These are phyloP conservation scores for Penicillium olsonii DNA, from an alignment of 2,329 filamentous ascomycete species.

Conservation along the genomic window DNA sequence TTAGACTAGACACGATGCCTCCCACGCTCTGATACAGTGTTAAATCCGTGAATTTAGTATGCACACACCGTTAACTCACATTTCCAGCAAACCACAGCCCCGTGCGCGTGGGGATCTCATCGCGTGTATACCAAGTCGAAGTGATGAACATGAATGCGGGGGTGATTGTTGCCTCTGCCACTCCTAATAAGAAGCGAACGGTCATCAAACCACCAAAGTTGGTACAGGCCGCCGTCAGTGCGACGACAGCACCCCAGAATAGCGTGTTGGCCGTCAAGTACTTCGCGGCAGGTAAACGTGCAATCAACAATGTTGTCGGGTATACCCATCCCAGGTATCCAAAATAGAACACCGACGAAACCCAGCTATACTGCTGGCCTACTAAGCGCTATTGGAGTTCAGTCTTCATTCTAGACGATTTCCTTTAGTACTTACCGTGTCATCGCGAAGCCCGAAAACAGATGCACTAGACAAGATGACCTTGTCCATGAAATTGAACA, in stretches of 20 bases:
- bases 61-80: constrained; percentile 8
- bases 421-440: constrained; percentile 30
- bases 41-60: not conserved
- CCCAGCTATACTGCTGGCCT: constrained; percentile 31
- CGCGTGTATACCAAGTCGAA: constrained; percentile 58
- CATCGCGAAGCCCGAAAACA: constrained; percentile 57
- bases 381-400: no score
- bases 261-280: constrained; percentile 44
- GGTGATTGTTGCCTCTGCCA: constrained; percentile 57
- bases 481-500: constrained; percentile 65
- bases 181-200: constrained; percentile 56
- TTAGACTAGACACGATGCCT: constrained; percentile 27
- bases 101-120: constrained; percentile 57
- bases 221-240: constrained; percentile 50
- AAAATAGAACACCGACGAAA: constrained; percentile 33
- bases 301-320: constrained; percentile 28
- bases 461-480: constrained; percentile 58
- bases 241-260: constrained; percentile 52
- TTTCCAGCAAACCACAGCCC: constrained; percentile 55
- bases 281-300: constrained; percentile 27
- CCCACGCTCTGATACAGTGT: constrained; percentile 17
- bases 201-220: constrained; percentile 54
- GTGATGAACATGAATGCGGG: constrained; percentile 60
- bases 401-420: not conserved
- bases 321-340: constrained; percentile 32